A percentile compares a stretch with the other conserved stretches of the same genome.
Conservation (phyloP, 805 yeast species). For the Torulaspora gathmanii region DNA sequence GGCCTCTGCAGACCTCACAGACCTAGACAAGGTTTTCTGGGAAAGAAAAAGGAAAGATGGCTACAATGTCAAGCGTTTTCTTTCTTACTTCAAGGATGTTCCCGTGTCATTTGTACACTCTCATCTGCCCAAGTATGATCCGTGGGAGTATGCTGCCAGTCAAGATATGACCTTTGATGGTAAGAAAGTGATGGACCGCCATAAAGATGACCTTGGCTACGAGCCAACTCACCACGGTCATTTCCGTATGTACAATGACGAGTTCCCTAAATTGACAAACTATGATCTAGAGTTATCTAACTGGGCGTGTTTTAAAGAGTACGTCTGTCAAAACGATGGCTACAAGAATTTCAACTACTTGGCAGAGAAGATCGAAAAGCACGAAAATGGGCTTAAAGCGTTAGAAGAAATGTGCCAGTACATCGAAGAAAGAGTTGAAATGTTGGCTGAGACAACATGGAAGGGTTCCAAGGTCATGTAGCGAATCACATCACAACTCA, state of each 20-base stretch:
- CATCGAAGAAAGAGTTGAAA: conserved; percentile 15
- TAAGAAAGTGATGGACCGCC: conserved; percentile 8
- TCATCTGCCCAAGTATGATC: conserved; percentile 40
- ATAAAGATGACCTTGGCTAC: conserved; percentile 12
- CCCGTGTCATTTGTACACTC: conserved; percentile 39
- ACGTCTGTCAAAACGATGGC: conserved; percentile 14
- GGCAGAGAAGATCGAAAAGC: conserved; percentile 5
- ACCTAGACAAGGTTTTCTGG: conserved; percentile 12
- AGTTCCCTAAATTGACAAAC: conserved; percentile 16
- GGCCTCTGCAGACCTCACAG: not conserved
- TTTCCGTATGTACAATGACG: conserved; percentile 16
- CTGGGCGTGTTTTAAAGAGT: conserved; percentile 15
- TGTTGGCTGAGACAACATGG: conserved; percentile 16
- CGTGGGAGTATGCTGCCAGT: conserved; percentile 24
- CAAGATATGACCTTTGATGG: conserved; percentile 22
- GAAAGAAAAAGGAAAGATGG: conserved; percentile 3
- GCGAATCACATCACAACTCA: not conserved
- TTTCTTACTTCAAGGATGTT: conserved; percentile 9
- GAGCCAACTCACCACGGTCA: conserved; percentile 12
- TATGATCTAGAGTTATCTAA: conserved; percentile 28
- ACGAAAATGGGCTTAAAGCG: conserved; percentile 10
- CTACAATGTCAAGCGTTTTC: conserved; percentile 6
- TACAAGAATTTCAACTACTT: conserved; percentile 18
- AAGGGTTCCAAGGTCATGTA: conserved; percentile 4
- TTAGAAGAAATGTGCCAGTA: conserved; percentile 17